phyloP scores from a whole-genome alignment of 2,329 filamentous ascomycete genomes.

The Diaporthe vaccinii region DNA sequence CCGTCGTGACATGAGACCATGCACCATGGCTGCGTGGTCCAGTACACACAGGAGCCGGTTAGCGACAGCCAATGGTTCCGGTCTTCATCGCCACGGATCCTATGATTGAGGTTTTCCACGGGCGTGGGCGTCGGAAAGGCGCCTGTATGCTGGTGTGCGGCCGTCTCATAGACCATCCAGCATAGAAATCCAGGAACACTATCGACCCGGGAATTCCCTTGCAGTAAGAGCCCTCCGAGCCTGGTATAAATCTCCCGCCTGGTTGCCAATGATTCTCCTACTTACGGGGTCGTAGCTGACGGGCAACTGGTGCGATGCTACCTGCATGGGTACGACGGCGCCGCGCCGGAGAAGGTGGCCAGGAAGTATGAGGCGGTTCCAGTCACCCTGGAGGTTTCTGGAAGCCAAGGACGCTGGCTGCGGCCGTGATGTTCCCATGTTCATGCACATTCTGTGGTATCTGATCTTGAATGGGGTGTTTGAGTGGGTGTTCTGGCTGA shows the following conservation, averaged over 20 bases:
- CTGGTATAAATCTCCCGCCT: neutral
- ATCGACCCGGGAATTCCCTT: neutral
- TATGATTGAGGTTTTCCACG: neutral
- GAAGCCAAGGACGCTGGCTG: constrained; percentile 1
- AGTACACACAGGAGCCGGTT: neutral
- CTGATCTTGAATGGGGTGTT: neutral
- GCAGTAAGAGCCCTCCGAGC: neutral
- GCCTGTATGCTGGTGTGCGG: neutral
- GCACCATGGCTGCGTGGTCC: neutral
- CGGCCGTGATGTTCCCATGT: neutral
- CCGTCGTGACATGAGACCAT: neutral
- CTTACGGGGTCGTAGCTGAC: constrained; percentile 19
- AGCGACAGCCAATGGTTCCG: neutral
- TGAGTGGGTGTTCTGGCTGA: neutral
- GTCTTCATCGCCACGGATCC: neutral
- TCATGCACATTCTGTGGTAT: constrained; percentile 24
- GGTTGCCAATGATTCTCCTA: constrained; percentile 23
- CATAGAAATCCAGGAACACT: neutral
- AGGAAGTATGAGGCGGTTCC: neutral
- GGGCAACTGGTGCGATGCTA: constrained; percentile 10
- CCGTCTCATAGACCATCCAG: neutral
- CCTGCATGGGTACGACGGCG: constrained; percentile 19
- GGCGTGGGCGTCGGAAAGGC: neutral
- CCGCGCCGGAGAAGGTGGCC: constrained; percentile 6
- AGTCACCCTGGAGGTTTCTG: neutral